Evolutionary conservation across 2,329 filamentous ascomycete genomes (phyloP).

Genomic region (Colletotrichum lindemuthianum): DNA sequence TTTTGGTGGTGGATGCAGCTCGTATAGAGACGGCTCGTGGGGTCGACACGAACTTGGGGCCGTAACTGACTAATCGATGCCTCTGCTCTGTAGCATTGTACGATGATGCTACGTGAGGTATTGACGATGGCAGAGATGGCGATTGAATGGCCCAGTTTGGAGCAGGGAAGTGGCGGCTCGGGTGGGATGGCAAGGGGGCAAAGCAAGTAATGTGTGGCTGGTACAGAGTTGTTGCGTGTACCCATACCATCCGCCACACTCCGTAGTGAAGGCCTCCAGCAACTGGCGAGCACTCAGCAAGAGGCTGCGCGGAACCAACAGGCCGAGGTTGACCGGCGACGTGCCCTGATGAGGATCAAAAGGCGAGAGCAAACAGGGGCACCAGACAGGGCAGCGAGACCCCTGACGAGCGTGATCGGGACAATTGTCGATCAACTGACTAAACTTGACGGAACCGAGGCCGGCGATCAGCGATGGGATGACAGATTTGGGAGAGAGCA

Average conservation of each 20-base stretch:
- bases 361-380: constrained; percentile 15
- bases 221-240: constrained; percentile 1
- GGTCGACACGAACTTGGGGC: constrained; percentile 17
- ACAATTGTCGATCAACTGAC: constrained; percentile 33
- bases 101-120: too few relatives aligned
- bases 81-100: too few relatives aligned
- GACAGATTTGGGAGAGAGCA: constrained; percentile 26
- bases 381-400: constrained; percentile 23
- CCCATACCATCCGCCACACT: not conserved
- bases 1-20: constrained; percentile 10
- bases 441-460: constrained; percentile 23
- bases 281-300: not conserved
- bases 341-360: not conserved
- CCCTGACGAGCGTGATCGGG: constrained; percentile 29
- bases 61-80: constrained; percentile 5
- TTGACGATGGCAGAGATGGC: too few relatives aligned
- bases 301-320: not conserved
- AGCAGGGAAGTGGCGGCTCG: constrained; percentile 32
- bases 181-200: not conserved
- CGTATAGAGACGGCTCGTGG: constrained; percentile 17
- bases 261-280: not conserved
- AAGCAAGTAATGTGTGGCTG: constrained; percentile 25
- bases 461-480: constrained; percentile 36
- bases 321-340: constrained; percentile 3
- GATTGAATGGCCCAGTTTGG: constrained; percentile 14